Percentiles rank a stretch among this genome's conserved stretches.
Evolutionary conservation across 352 stramenopile genomes (phyloP).

Genomic region (Peronospora farinosa): DNA sequence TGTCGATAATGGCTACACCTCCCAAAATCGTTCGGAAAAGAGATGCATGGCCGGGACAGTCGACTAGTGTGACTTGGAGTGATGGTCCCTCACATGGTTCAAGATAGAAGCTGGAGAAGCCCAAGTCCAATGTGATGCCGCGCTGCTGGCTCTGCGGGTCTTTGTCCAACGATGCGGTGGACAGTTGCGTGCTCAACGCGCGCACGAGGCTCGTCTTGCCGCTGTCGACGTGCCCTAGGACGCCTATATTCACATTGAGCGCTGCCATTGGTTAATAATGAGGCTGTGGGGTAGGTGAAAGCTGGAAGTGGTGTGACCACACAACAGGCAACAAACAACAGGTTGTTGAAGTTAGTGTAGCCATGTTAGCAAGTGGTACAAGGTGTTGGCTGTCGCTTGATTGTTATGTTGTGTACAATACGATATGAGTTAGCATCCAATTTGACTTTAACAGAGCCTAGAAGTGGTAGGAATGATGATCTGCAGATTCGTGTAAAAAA

Average conservation of each 20-base stretch:
- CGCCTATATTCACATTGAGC: slow-evolving; percentile 95
- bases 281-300: too few relatives aligned
- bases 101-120: slow-evolving; percentile 95
- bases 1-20: slow-evolving; percentile 98
- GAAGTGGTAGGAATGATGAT: too few relatives aligned
- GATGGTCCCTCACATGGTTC: slow-evolving; percentile 19
- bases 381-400: too few relatives aligned
- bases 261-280: background rate
- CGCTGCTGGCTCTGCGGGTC: slow-evolving; percentile 93
- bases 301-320: too few relatives aligned
- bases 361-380: too few relatives aligned
- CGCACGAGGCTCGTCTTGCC: slow-evolving; percentile 97
- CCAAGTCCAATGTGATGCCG: slow-evolving; percentile 98
- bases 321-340: too few relatives aligned
- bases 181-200: slow-evolving; percentile 94
- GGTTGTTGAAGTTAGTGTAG: too few relatives aligned
- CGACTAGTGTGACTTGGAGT: slow-evolving; percentile 93
- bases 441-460: too few relatives aligned
- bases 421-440: too few relatives aligned
- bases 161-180: slow-evolving; percentile 97
- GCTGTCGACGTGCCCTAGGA: slow-evolving; percentile 97
- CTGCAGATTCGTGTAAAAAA: too few relatives aligned
- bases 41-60: slow-evolving; percentile 95
- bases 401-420: too few relatives aligned
- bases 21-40: slow-evolving; percentile 99